Conservation (phyloP, 129 eudicot species). For the Tanacetum coccineum region DNA sequence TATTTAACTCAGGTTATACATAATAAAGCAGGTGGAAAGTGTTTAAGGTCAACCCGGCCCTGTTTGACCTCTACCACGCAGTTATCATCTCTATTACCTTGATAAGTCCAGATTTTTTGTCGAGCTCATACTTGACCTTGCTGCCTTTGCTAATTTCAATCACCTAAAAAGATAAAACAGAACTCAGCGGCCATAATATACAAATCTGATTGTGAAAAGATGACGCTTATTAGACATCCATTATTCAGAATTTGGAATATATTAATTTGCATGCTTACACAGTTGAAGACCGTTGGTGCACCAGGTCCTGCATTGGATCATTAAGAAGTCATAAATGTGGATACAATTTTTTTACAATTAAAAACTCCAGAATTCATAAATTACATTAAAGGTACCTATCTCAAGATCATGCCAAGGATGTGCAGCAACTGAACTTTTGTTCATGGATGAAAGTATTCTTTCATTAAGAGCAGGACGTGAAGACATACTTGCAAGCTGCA, state of each 20-base stretch:
- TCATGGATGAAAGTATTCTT: slow-evolving; percentile 81
- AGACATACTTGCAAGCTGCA: slow-evolving; percentile 45
- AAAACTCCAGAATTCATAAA: neutral
- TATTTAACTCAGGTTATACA: too few relatives aligned
- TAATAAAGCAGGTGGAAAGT: too few relatives aligned
- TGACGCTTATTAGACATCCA: neutral
- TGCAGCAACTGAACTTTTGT: slow-evolving; percentile 87
- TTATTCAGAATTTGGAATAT: neutral
- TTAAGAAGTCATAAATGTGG: slow-evolving; percentile 10
- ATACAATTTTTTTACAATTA: slow-evolving; percentile 11
- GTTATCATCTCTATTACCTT: slow-evolving; percentile 45
- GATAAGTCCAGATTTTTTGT: slow-evolving; percentile 88
- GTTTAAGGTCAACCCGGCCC: too few relatives aligned
- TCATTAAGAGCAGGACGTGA: slow-evolving; percentile 70
- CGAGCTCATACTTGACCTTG: slow-evolving; percentile 95
- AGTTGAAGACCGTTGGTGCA: slow-evolving; percentile 72
- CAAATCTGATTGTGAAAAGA: too few relatives aligned
- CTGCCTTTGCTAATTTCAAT: slow-evolving; percentile 92
- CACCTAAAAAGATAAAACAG: slow-evolving; percentile 47
- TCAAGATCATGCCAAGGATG: slow-evolving; percentile 99
- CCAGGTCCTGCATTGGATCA: slow-evolving; percentile 73
- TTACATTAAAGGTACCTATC: slow-evolving; percentile 47
- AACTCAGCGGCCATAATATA: neutral
- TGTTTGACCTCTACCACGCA: too few relatives aligned
- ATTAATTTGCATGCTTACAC: slow-evolving; percentile 50